These are phyloP conservation scores for Rhizophora apiculata DNA, from an alignment of 345 rosid species.

Conservation along the genomic window DNA sequence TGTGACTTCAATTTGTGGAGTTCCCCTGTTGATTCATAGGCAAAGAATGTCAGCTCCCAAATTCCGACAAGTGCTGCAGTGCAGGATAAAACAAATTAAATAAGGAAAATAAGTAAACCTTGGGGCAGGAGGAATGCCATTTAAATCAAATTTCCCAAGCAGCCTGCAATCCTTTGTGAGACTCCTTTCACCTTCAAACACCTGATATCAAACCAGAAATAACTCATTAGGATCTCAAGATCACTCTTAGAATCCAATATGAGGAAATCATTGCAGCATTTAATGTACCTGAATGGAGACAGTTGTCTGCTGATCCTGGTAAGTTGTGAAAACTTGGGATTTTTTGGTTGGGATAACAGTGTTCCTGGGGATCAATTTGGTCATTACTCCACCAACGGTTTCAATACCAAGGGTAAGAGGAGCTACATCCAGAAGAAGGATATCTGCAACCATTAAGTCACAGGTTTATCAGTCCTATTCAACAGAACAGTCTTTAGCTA, in stretches of 20 bases:
- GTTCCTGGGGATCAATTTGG: slow-evolving; percentile 97
- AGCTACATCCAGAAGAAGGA: slow-evolving; percentile 93
- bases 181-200: slow-evolving; percentile 98
- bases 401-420: slow-evolving; percentile 95
- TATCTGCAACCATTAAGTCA: slow-evolving; percentile 43
- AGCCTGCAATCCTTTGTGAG: slow-evolving; percentile 86
- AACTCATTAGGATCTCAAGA: slow-evolving; percentile 3
- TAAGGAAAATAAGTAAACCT: slow-evolving; percentile 36
- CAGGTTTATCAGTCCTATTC: background rate
- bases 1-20: slow-evolving; percentile 96
- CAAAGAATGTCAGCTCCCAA: background rate
- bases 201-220: slow-evolving; percentile 35
- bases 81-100: background rate
- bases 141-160: slow-evolving; percentile 83
- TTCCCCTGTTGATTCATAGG: slow-evolving; percentile 55
- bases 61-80: background rate
- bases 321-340: slow-evolving; percentile 95
- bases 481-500: background rate
- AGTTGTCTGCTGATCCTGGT: slow-evolving; percentile 97
- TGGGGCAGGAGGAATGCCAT: slow-evolving; percentile 87
- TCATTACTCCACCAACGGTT: slow-evolving; percentile 99
- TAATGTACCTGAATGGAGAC: slow-evolving; percentile 80
- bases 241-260: background rate
- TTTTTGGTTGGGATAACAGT: slow-evolving; percentile 98
- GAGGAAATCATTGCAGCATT: background rate